Evolutionary conservation across 176 grass and related monocot species (phyloP).

Genomic region (Carex littledalei): DNA sequence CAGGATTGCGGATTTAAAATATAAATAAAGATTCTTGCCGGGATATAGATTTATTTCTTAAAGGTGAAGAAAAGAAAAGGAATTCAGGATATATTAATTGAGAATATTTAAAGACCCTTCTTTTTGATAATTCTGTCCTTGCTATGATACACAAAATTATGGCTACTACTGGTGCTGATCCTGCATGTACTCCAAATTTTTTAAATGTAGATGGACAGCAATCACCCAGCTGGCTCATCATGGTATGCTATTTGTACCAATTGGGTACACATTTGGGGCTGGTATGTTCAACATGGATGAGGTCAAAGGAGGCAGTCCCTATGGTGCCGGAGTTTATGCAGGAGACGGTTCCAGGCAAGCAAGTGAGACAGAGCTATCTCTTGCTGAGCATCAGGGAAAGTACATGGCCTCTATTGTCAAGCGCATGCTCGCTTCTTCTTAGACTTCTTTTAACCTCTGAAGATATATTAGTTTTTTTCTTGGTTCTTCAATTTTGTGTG

Average conservation of each 20-base stretch:
- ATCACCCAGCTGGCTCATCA: conserved; percentile 84
- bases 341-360: conserved; percentile 68
- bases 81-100: neutral
- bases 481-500: conserved; percentile 2
- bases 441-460: conserved; percentile 11
- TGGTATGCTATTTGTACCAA: conserved; percentile 80
- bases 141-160: neutral
- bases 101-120: neutral
- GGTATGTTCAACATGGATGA: conserved; percentile 78
- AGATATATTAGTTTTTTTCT: conserved; percentile 23
- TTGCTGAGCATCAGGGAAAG: conserved; percentile 84
- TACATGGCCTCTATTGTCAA: conserved; percentile 81
- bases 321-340: conserved; percentile 73
- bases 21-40: neutral
- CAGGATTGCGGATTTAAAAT: neutral
- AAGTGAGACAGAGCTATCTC: conserved; percentile 54
- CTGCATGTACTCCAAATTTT: conserved; percentile 9
- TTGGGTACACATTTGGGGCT: conserved; percentile 75
- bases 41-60: neutral
- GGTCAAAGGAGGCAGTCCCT: conserved; percentile 76
- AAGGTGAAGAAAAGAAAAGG: neutral
- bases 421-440: conserved; percentile 25
- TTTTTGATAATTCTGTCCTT: neutral
- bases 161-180: neutral
- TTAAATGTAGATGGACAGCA: conserved; percentile 64